Base-by-base conservation (phyloP, 2,329 filamentous ascomycete genomes). In the Fusarium odoratissimum region DNA sequence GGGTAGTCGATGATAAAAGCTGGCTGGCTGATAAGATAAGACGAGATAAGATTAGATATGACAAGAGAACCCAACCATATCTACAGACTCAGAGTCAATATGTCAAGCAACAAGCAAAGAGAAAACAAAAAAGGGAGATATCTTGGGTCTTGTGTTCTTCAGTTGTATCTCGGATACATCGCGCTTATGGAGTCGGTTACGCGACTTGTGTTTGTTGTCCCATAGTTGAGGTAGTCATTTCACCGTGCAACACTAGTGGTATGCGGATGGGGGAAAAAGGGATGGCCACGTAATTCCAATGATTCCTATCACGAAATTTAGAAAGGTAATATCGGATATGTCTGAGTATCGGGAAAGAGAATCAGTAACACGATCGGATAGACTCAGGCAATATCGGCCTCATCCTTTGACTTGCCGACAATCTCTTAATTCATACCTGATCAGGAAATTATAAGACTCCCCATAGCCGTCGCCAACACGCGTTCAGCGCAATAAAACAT, bases 231-330 rank as follows among this genome's bases (percentile, higher is more conserved):
- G 30, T 5, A 8, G 11, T 28, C 6, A 14, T 31, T 33, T n/a
- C 21, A 14, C 4, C 1, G 14, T 23, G 14, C 7, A 49, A n/a
- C n/a, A n/a, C n/a, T n/a, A 33, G 14, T 23, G 21, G 6, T 23
- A 23, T 23, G 16, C 8, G 11, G 21, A 6, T 31, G 19, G 13
- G 21, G 28, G 8, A 28, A 28, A 28, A 28, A 28, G 16, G 14
- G 7, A 44, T 31, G 14, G 25, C 6, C 10, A 31, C 7, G 21
- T 1, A 17, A 17, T 6, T n/a, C 14, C 10, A 31, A 33, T 4
- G 0, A 17, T 31, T n/a, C 5, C 14, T 8, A 33, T 17, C 9
- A 16, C 3, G 0, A 11, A 14, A 4, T 14, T 0, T 1, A 21
- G 31, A 6, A 1, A 16, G 5, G 3, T 11, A 21, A 17, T 9